A percentile compares a stretch with the other conserved stretches of the same genome.
These are phyloP conservation scores for Penicillium crustosum DNA, from an alignment of 2,329 filamentous ascomycete species.

Conservation along the genomic window DNA sequence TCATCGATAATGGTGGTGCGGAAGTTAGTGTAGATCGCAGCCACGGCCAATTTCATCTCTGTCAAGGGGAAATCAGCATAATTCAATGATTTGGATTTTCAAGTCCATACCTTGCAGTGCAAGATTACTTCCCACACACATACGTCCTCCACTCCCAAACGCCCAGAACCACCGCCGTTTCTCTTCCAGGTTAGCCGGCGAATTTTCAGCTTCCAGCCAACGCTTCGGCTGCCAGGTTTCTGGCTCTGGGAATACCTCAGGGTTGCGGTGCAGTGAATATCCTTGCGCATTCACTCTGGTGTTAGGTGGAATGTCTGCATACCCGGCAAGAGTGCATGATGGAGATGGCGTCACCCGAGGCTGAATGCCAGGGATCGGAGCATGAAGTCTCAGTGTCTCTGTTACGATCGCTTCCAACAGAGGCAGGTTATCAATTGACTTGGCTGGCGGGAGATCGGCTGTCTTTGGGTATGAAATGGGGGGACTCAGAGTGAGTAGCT, in stretches of 20 bases:
- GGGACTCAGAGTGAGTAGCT: conserved; percentile 39
- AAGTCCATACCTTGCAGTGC: conserved; percentile 45
- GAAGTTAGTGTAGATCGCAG: conserved; percentile 69
- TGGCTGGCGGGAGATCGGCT: conserved; percentile 38
- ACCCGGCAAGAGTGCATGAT: conserved; percentile 40
- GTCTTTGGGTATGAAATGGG: conserved; percentile 27
- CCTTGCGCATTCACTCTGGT: conserved; percentile 50
- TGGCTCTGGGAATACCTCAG: conserved; percentile 50
- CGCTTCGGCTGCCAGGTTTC: conserved; percentile 50
- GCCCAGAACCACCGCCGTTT: conserved; percentile 53
- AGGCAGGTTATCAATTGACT: conserved; percentile 51
- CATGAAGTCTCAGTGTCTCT: conserved; percentile 62
- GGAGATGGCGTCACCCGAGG: conserved; percentile 53
- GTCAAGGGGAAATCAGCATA: conserved; percentile 14
- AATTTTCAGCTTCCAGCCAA: conserved; percentile 47
- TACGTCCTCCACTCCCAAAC: conserved; percentile 51
- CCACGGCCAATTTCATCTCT: conserved; percentile 73
- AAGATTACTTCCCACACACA: conserved; percentile 52
- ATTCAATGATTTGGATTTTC: neutral
- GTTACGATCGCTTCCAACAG: conserved; percentile 59
- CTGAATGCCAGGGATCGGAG: conserved; percentile 63
- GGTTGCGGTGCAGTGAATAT: conserved; percentile 54
- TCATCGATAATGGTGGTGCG: conserved; percentile 62
- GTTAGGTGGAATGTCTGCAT: conserved; percentile 44
- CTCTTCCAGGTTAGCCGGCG: conserved; percentile 40